A percentile compares a stretch with the other conserved stretches of the same genome.
These are phyloP conservation scores for Barnettozyma hawaiiensis DNA, from an alignment of 1,139 yeast genomes.

Conservation along the genomic window DNA sequence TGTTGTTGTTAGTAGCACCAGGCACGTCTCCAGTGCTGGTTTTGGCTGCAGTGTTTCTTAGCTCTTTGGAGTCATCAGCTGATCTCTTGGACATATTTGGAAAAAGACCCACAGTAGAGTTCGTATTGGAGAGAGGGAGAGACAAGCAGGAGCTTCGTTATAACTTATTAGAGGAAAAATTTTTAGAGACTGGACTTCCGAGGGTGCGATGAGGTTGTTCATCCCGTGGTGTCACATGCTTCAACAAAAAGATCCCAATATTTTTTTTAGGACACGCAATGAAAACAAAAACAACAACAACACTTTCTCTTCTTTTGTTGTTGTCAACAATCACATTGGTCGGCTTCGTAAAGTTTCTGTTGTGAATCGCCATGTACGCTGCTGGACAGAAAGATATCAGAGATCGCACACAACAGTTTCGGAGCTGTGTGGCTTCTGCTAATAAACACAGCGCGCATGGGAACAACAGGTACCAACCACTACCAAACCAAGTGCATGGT, in stretches of 20 bases:
- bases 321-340: no score
- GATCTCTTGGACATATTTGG: slow-evolving; percentile 62
- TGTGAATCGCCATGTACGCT: not conserved
- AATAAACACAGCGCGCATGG: slow-evolving; percentile 47
- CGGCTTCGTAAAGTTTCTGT: not conserved
- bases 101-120: not conserved
- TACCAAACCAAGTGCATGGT: no score
- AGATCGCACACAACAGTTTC: slow-evolving; percentile 81
- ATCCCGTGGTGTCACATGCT: not conserved
- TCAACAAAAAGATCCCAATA: no score
- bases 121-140: no score
- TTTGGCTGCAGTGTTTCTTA: slow-evolving; percentile 35
- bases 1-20: slow-evolving; percentile 6
- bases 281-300: not conserved
- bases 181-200: not conserved
- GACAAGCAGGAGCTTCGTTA: no score
- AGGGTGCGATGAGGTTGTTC: slow-evolving; percentile 1
- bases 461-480: slow-evolving; percentile 25
- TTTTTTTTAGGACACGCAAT: not conserved
- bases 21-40: slow-evolving; percentile 31
- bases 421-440: slow-evolving; percentile 72
- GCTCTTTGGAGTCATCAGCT: slow-evolving; percentile 37
- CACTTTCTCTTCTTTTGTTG: no score
- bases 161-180: not conserved
- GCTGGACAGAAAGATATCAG: slow-evolving; percentile 37